Evolutionary conservation across 352 stramenopile species (phyloP).

Genomic region (Phytophthora pseudosyringae): DNA sequence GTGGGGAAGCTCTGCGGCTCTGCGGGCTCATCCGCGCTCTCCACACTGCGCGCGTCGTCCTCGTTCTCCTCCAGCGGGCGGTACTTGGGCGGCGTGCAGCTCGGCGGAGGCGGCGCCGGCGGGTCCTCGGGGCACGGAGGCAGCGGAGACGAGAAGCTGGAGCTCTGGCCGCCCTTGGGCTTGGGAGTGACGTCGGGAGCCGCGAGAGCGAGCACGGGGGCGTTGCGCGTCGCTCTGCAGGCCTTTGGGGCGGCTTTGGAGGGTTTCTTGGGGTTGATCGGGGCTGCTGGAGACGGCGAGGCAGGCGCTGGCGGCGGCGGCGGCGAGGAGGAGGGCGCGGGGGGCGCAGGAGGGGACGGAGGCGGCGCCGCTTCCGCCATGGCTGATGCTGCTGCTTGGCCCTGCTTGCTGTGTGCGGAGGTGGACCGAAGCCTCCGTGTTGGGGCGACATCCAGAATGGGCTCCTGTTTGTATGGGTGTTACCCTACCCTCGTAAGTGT

Average conservation of each 20-base stretch:
- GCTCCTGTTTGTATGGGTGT: too few species aligned
- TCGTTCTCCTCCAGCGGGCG: slow-evolving; percentile 68
- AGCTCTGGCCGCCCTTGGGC: slow-evolving; percentile 44
- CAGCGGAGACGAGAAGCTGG: slow-evolving; percentile 77
- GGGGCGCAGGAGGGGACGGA: slow-evolving; percentile 32
- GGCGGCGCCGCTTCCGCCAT: slow-evolving; percentile 18
- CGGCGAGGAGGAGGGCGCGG: slow-evolving; percentile 31
- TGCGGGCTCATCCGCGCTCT: slow-evolving; percentile 37
- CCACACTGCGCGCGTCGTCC: slow-evolving; percentile 50
- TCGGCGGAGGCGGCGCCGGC: slow-evolving; percentile 60
- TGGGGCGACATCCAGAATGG: too few species aligned
- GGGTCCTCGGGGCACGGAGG: slow-evolving; percentile 77
- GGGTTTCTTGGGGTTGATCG: slow-evolving; percentile 14
- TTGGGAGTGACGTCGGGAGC: slow-evolving; percentile 9
- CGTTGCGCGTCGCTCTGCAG: slow-evolving; percentile 2
- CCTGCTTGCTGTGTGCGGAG: background rate
- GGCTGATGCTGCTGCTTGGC: background rate
- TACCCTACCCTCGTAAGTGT: too few species aligned
- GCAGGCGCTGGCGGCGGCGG: slow-evolving; percentile 33
- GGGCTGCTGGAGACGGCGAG: slow-evolving; percentile 2
- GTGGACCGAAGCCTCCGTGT: too few species aligned
- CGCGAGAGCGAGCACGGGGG: slow-evolving; percentile 4
- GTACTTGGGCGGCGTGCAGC: slow-evolving; percentile 74
- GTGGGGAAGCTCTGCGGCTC: slow-evolving; percentile 49
- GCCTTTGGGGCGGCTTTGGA: slow-evolving; percentile 10